phyloP scores from a whole-genome alignment of 192 early-diverging fungal species.

The Backusella morwellensis region DNA sequence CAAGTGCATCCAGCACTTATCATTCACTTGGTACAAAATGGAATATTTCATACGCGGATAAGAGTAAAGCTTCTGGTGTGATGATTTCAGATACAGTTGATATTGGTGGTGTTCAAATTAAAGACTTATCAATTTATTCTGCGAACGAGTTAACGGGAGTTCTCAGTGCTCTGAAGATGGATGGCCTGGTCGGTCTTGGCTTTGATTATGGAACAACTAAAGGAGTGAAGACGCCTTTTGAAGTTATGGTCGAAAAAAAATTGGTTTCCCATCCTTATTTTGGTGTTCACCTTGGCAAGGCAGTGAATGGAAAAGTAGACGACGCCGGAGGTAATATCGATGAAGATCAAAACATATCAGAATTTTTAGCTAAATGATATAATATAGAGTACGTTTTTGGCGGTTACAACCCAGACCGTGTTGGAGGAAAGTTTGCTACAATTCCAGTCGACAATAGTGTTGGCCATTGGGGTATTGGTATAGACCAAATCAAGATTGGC shows the following conservation, averaged over 20 bases:
- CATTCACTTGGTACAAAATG: constrained; percentile 38
- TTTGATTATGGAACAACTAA: constrained; percentile 39
- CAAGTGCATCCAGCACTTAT: constrained; percentile 51
- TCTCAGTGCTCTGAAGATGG: constrained; percentile 27
- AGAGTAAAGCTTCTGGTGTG: background rate
- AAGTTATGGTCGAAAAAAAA: constrained; percentile 49
- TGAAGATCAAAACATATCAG: too few relatives aligned
- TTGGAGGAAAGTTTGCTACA: constrained; percentile 38
- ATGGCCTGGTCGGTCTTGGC: constrained; percentile 61
- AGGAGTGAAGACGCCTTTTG: constrained; percentile 46
- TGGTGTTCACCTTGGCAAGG: constrained; percentile 52
- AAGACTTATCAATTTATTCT: constrained; percentile 23
- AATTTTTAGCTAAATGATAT: too few relatives aligned
- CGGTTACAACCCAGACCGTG: constrained; percentile 31
- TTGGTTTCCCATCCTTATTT: constrained; percentile 54
- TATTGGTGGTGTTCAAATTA: constrained; percentile 29
- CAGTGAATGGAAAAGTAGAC: background rate
- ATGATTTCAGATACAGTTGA: constrained; percentile 11
- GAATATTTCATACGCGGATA: constrained; percentile 12
- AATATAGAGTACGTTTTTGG: constrained; percentile 46
- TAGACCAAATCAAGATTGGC: background rate
- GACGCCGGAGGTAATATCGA: constrained; percentile 30
- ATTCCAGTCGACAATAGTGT: constrained; percentile 33
- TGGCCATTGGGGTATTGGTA: constrained; percentile 19
- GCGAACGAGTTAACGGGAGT: constrained; percentile 3